These are phyloP conservation scores for Phanerodontia chrysosporium DNA, from an alignment of 768 basidiomycete genomes.

Conservation along the genomic window DNA sequence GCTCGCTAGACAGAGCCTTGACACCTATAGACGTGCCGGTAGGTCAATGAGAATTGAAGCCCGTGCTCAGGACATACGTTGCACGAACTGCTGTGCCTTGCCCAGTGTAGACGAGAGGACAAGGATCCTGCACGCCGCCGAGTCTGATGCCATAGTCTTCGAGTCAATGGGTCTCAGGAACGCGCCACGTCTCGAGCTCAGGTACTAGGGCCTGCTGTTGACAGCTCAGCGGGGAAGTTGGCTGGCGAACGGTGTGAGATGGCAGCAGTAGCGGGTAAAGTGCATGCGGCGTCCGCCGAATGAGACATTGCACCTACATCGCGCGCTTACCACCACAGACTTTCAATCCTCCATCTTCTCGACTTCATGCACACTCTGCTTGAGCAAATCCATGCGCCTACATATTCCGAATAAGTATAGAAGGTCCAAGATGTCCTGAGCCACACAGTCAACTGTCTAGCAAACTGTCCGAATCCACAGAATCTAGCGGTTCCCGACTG, in stretches of 20 bases:
- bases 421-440: neutral
- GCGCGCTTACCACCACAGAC: neutral
- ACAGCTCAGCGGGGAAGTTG: neutral
- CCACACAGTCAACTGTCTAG: neutral
- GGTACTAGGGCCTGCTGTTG: neutral
- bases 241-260: neutral
- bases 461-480: neutral
- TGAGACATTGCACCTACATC: neutral
- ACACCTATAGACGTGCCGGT: conserved; percentile 14
- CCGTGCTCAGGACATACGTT: conserved; percentile 20
- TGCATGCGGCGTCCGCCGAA: neutral
- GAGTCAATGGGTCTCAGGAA: neutral
- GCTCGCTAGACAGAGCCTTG: conserved; percentile 13
- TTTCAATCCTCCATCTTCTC: neutral
- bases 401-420: neutral
- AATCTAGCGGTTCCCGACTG: neutral
- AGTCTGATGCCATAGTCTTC: conserved; percentile 3
- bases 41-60: neutral
- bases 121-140: conserved; percentile 18
- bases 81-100: conserved; percentile 19
- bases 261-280: neutral
- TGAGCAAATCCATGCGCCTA: neutral
- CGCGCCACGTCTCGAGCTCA: neutral
- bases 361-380: too few relatives aligned
- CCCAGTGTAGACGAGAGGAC: conserved; percentile 23